Conservation (phyloP, 176 grass and related monocot species). For the Oryza coarctata region DNA sequence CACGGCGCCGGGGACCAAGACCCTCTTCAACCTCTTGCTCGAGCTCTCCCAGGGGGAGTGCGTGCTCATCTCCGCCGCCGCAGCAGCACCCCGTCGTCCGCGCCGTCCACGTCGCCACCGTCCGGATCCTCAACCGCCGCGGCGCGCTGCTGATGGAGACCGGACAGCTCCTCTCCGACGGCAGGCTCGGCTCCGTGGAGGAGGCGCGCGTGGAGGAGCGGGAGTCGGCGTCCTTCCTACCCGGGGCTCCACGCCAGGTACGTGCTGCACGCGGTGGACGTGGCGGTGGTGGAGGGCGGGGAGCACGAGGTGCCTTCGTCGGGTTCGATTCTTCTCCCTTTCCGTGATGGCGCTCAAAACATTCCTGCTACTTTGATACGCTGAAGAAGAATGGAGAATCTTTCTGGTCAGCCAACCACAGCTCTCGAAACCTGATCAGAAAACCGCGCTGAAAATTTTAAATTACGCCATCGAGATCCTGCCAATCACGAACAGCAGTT, state of each 20-base stretch:
- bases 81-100: constrained; percentile 37
- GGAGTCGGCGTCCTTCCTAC: constrained; percentile 75
- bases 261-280: constrained; percentile 75
- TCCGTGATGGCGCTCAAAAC: no score
- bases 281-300: constrained; percentile 51
- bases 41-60: constrained; percentile 84
- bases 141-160: constrained; percentile 69
- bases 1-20: constrained; percentile 60
- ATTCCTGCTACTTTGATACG: not conserved
- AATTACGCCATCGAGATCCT: not conserved
- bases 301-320: constrained; percentile 31
- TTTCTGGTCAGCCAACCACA: not conserved
- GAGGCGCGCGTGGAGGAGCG: constrained; percentile 67
- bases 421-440: not conserved
- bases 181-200: constrained; percentile 45
- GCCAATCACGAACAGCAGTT: not conserved
- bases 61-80: constrained; percentile 31
- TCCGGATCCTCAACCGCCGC: constrained; percentile 54
- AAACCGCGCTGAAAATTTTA: not conserved
- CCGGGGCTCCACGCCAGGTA: constrained; percentile 66
- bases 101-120: constrained; percentile 69
- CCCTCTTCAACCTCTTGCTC: constrained; percentile 78
- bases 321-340: not conserved
- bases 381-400: not conserved
- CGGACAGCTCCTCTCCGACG: constrained; percentile 86